Conservation (phyloP, 371 early-diverging fungal genomes). For the Amoeboradix gromovi region DNA sequence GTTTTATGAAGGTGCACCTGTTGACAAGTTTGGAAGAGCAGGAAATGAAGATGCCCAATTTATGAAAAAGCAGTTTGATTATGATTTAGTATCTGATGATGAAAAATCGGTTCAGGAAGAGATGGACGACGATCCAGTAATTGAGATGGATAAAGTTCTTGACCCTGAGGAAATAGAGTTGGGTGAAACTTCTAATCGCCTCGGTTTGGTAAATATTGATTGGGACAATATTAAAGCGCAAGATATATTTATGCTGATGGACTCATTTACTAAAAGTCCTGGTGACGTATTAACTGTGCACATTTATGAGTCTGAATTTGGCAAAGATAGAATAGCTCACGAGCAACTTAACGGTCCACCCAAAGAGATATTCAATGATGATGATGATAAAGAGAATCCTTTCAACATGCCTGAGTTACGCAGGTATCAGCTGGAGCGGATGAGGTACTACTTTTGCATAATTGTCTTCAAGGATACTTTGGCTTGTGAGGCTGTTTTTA, state of each 20-base stretch:
- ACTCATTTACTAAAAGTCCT: constrained; percentile 44
- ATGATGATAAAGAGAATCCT: constrained; percentile 32
- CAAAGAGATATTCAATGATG: constrained; percentile 12
- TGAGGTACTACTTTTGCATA: constrained; percentile 77
- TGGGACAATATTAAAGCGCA: constrained; percentile 70
- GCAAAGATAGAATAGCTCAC: constrained; percentile 47
- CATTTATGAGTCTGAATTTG: constrained; percentile 83
- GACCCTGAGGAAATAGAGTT: not conserved
- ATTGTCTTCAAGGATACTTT: constrained; percentile 57
- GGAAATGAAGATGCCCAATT: not conserved
- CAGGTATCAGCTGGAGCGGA: constrained; percentile 67
- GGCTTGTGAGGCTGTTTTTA: constrained; percentile 52
- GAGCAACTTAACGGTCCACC: constrained; percentile 16
- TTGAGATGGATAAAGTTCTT: not conserved
- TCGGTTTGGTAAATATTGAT: constrained; percentile 84
- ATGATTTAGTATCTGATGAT: not conserved
- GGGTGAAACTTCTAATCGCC: constrained; percentile 41
- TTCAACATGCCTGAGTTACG: constrained; percentile 55
- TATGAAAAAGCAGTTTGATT: not conserved
- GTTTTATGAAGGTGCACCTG: not conserved
- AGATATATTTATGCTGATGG: constrained; percentile 61
- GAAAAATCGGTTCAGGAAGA: not conserved
- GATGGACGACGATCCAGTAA: not conserved
- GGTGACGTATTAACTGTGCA: constrained; percentile 40
- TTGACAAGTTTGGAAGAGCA: not conserved